phyloP scores from a whole-genome alignment of 1,139 yeast species.

The Pichia sp. region DNA sequence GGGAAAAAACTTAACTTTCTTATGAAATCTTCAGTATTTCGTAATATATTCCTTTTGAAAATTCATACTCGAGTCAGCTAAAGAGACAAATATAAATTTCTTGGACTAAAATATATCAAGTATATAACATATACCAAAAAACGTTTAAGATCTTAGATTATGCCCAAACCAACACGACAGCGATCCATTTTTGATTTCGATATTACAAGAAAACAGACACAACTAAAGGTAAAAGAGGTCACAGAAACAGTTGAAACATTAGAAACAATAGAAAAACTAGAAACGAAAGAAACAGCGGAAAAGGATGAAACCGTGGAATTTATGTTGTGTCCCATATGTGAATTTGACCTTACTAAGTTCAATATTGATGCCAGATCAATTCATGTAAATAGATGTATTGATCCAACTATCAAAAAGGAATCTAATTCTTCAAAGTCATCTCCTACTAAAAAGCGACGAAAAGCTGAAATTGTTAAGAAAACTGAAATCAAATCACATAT shows the following conservation, averaged over 20 bases:
- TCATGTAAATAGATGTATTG: conserved; percentile 56
- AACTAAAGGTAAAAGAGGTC: not conserved
- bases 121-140: too few relatives aligned
- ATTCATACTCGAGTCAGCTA: too few relatives aligned
- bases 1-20: too few relatives aligned
- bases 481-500: not conserved
- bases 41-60: too few relatives aligned
- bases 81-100: too few relatives aligned
- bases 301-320: conserved; percentile 3
- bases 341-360: conserved; percentile 31
- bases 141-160: conserved; percentile 47
- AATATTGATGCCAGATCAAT: conserved; percentile 39
- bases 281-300: not conserved
- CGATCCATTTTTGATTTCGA: conserved; percentile 8
- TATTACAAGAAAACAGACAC: not conserved
- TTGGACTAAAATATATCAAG: too few relatives aligned
- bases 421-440: too few relatives aligned
- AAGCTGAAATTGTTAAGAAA: not conserved
- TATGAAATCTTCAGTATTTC: too few relatives aligned
- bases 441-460: not conserved
- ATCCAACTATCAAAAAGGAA: conserved; percentile 6
- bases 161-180: conserved; percentile 3
- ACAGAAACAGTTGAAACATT: not conserved
- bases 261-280: not conserved
- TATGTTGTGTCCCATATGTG: conserved; percentile 47